Evolutionary conservation across 2,329 filamentous ascomycete species (phyloP), one percentile per base, ranked within the genome.

Genomic region (Biscogniauxia mediterranea): DNA sequence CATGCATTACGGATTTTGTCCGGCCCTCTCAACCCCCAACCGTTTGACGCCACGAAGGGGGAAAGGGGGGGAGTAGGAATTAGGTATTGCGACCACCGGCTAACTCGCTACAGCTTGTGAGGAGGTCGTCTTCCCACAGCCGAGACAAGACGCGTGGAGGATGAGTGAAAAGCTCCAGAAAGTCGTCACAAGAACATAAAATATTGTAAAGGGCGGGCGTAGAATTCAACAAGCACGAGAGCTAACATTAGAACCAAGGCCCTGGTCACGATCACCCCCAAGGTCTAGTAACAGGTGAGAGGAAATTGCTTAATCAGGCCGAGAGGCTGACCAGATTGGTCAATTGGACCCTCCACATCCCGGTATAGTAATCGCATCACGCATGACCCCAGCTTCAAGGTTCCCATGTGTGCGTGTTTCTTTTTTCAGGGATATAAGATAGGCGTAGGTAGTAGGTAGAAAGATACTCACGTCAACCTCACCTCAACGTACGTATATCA

Each of bases 321-420:
- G 59, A 55, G 59, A 61, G 63, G 62, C 62, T 68, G 61, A 67
- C 58, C 56, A 66, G 68, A 70, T 68, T 70, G 67, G 67, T 60
- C 62, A 63, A 62, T 55, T 52, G 55, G 32, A 55, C 25, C 38
- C 59, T 63, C 20, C 17, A 56, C 26, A 65, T 65, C 58, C 63
- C 51, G 59, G 64, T 55, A 67, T 13, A 17, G 23, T 52, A 15
- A 46, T 28, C 53, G 46, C 46, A 55, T 49, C 52, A 50, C 51
- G 23, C 55, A 25, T 50, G 17, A 57, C 21, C 11, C 49, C 46
- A 17, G 21, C 54, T 23, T 28, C 54, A n/a, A 46, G 38, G 38
- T 46, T 46, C 38, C 38, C 38, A 46, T 46, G 38, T 46, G 38
- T 46, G 38, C 38, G 38, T 46, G 17, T 46, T 46, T 52, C 50